Conservation (phyloP, 2,329 filamentous ascomycete species). For the Emergomyces africanus region DNA sequence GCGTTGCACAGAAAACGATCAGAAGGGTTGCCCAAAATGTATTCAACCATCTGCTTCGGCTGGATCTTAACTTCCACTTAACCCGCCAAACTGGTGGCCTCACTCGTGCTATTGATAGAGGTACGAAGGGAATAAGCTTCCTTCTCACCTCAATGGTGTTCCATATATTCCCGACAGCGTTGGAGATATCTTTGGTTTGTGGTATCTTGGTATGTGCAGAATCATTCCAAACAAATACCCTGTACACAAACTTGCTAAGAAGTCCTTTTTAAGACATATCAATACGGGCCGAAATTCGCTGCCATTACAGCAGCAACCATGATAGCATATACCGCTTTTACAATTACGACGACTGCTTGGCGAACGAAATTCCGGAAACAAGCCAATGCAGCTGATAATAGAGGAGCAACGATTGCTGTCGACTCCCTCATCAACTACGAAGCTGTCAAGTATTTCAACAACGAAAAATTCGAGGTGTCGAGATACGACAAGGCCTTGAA, state of each 20-base stretch:
- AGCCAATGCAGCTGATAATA: slow-evolving; percentile 93
- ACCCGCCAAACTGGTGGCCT: slow-evolving; percentile 89
- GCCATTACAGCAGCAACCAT: slow-evolving; percentile 83
- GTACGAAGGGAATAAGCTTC: slow-evolving; percentile 98
- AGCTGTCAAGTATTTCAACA: slow-evolving; percentile 99
- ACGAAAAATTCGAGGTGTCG: slow-evolving; percentile 85
- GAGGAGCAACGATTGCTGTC: slow-evolving; percentile 84
- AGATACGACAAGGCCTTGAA: slow-evolving; percentile 80
- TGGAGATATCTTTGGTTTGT: slow-evolving; percentile 93
- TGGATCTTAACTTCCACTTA: slow-evolving; percentile 90
- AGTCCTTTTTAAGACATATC: slow-evolving; percentile 54
- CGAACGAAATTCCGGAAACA: slow-evolving; percentile 90
- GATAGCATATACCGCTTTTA: slow-evolving; percentile 91
- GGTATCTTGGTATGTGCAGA: slow-evolving; percentile 55
- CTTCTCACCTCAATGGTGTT: slow-evolving; percentile 97
- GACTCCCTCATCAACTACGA: slow-evolving; percentile 98
- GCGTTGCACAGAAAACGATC: slow-evolving; percentile 93
- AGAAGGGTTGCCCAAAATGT: slow-evolving; percentile 82
- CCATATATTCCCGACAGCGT: slow-evolving; percentile 81
- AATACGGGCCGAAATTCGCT: slow-evolving; percentile 86
- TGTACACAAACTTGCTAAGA: not conserved
- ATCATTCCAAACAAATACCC: not conserved
- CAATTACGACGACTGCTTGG: slow-evolving; percentile 93
- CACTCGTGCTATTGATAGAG: slow-evolving; percentile 86
- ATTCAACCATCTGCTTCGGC: slow-evolving; percentile 73